Evolutionary conservation across 2,329 filamentous ascomycete genomes (phyloP).

Genomic region (Talaromyces sp.): DNA sequence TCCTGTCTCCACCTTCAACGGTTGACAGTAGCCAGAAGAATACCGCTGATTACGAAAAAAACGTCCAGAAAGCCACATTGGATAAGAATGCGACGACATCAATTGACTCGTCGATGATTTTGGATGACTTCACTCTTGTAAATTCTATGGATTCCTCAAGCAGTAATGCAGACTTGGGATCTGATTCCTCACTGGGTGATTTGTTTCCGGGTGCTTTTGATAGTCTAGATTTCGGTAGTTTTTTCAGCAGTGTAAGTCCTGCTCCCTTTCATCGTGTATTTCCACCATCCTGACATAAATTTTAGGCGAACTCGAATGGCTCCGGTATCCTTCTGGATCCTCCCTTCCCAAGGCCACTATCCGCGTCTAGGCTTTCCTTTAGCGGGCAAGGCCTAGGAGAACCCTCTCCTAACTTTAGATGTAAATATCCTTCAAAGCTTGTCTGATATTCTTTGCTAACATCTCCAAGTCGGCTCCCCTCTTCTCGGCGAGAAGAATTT

Average conservation of each 20-base stretch:
- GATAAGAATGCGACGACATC: not conserved
- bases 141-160: not conserved
- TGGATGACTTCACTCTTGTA: not conserved
- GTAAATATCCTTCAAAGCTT: not conserved
- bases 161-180: not conserved
- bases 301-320: not conserved
- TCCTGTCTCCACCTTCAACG: not conserved
- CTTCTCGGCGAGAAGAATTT: not conserved
- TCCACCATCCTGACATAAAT: not conserved
- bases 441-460: not conserved
- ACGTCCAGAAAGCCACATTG: not conserved
- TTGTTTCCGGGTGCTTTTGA: not conserved
- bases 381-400: not conserved
- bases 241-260: not conserved
- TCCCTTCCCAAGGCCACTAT: not conserved
- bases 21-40: not conserved
- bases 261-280: not conserved
- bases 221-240: not conserved
- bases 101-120: not conserved
- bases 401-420: not conserved
- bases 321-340: not conserved
- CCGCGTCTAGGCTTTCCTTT: not conserved
- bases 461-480: not conserved
- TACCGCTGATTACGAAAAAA: not conserved
- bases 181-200: not conserved